Conservation (phyloP, 345 rosid genomes). For the Salix udensis region DNA sequence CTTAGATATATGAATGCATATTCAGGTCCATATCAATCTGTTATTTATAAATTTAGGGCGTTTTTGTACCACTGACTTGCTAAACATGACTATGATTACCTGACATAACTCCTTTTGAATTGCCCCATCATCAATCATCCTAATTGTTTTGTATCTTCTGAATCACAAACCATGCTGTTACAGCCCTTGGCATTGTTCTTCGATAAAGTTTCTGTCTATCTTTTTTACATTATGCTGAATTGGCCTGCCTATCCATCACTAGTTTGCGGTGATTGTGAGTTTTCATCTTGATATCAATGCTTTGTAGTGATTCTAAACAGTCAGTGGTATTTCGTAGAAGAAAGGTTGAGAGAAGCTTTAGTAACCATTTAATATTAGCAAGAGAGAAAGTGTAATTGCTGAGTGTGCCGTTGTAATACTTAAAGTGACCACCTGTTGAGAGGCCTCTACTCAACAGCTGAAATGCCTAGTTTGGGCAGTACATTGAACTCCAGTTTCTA, state of each 20-base stretch:
- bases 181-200: neutral
- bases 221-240: neutral
- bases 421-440: neutral
- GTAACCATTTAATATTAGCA: neutral
- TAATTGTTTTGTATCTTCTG: neutral
- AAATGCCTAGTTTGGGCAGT: neutral
- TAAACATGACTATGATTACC: neutral
- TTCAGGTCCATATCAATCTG: neutral
- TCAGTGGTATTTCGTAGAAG: neutral
- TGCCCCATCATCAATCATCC: neutral
- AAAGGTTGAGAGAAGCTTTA: neutral
- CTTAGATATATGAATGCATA: neutral
- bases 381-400: neutral
- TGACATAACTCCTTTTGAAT: neutral
- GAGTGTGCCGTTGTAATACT: neutral
- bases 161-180: neutral
- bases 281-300: neutral
- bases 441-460: neutral
- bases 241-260: neutral
- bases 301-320: neutral
- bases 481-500: neutral
- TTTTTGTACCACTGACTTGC: neutral
- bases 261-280: neutral
- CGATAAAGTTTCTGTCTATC: neutral
- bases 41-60: neutral